Evolutionary conservation across 306 rosid genomes (phyloP).

Genomic region (Prunus davidiana): DNA sequence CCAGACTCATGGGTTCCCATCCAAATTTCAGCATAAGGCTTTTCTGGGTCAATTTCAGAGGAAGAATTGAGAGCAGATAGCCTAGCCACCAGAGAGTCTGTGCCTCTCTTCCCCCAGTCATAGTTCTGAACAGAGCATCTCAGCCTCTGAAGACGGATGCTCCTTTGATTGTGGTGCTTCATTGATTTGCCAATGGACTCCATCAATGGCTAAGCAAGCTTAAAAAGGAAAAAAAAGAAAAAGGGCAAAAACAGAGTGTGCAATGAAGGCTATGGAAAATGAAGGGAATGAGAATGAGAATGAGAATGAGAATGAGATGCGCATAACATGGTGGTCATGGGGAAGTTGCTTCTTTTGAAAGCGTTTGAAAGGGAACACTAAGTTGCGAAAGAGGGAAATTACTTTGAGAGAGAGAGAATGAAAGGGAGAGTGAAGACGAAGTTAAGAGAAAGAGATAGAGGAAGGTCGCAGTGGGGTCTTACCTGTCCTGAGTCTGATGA

Average conservation of each 20-base stretch:
- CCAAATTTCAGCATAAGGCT: slow-evolving; percentile 90
- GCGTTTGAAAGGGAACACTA: slow-evolving; percentile 19
- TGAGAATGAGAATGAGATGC: slow-evolving; percentile 13
- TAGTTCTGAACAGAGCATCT: slow-evolving; percentile 70
- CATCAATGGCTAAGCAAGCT: neutral
- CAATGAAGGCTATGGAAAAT: slow-evolving; percentile 3
- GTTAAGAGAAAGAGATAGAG: neutral
- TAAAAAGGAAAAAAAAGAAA: neutral
- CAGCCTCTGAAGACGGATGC: slow-evolving; percentile 41
- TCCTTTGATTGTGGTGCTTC: slow-evolving; percentile 7
- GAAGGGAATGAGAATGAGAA: neutral
- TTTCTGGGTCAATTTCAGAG: slow-evolving; percentile 40
- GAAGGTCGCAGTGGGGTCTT: slow-evolving; percentile 18
- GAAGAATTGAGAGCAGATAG: slow-evolving; percentile 56
- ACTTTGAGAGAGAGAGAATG: neutral
- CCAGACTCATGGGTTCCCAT: slow-evolving; percentile 93
- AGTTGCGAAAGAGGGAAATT: slow-evolving; percentile 26
- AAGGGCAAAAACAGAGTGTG: neutral
- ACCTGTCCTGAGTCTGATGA: neutral
- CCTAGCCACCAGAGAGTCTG: slow-evolving; percentile 56
- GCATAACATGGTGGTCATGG: neutral
- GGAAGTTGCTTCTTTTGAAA: slow-evolving; percentile 36
- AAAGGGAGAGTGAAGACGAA: slow-evolving; percentile 15
- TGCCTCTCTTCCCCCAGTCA: slow-evolving; percentile 78
- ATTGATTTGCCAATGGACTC: slow-evolving; percentile 1